Base-by-base conservation (phyloP, 176 grass and related monocot genomes). In the Oropetium thomaeum region DNA sequence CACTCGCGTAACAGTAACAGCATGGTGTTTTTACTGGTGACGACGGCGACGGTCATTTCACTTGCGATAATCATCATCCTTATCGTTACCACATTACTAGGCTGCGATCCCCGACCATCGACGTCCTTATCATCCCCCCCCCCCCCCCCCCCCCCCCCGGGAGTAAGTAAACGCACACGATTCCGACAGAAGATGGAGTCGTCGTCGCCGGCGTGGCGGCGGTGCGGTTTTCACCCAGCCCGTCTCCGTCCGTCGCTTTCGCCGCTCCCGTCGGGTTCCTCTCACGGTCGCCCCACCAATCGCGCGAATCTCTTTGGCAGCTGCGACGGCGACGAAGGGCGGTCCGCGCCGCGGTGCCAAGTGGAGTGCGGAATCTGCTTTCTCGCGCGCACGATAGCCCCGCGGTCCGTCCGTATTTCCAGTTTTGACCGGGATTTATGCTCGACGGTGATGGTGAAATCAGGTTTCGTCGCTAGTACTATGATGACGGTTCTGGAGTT, bases 201-300 rank as follows among this genome's bases (percentile, higher is more conserved):
- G n/a, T n/a, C n/a, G 55, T 29, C 28, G 4, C 2, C 51, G 53
- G 22, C 23, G 68, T 40, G 53, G 22, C 23, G 68, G 35, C 40
- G 19, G 27, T 8, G 61, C 8, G 39, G 12, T 40, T 57, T 66
- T 42, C 35, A 54, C 51, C 55, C 4, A 20, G 10, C 31, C n/a
- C n/a, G n/a, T n/a, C n/a, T n/a, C n/a, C n/a, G n/a, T n/a, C n/a
- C 27, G 12, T 84, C 74, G 66, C 78, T 84, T 77, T 65, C 80
- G 23, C 69, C 58, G 77, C 31, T 19, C 23, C 23, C 62, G 28
- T 79, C 15, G 9, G 53, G 51, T 68, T 73, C 63, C 69, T 59
- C 23, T n/a, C n/a, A n/a, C n/a, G 67, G 19, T 12, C 55, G 27
- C 16, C 19, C 79, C 79, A 59, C 15, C 73, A 82, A 62, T 83